Base-by-base conservation (phyloP, 2,329 filamentous ascomycete genomes). In the Podosphaera leucotricha region DNA sequence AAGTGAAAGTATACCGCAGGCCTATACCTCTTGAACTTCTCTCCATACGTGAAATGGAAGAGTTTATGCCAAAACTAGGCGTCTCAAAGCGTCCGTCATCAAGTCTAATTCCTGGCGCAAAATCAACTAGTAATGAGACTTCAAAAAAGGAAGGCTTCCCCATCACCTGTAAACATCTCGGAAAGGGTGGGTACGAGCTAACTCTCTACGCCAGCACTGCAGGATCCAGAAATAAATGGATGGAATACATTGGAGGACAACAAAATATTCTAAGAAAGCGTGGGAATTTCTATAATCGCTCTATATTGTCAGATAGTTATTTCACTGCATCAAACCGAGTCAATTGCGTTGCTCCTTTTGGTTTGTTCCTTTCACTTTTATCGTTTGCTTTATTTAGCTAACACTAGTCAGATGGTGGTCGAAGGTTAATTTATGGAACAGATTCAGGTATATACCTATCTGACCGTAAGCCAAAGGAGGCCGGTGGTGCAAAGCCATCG, bases 41-140 rank as follows among this genome's bases (percentile, higher is more conserved):
- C 15, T 77, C 90, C 20, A 95, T 98, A 52, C 78, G 80, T 44
- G 87, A 95, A 58, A 95, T 98, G 87, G 87, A 95, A 44, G 85
- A 94, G 58, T 77, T 95, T 24, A 82, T 93, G 37, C 86, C 86
- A 2, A 77, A 73, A 49, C 62, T 77, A 41, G 85, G 85, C 20
- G 68, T 84, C 39, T 67, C 84, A 28, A 95, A 93, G 64, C 72
- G 90, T 43, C 78, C 86, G 13, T 92, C 87, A 1, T 90, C 85
- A 2, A 87, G 84, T 59, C 66, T 95, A 54, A 73, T 92, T 38
- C 68, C 72, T 20, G 68, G 69, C 16, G 66, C 69, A 18, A 75
- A 73, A 49, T 62, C 48, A 21, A 68, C 36, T 61, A 62, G 41
- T 60, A 64, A 59, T n/a, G 63, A 66, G 26, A 62, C 69, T 39